Conservation (phyloP, 2,329 filamentous ascomycete species). For the Paecilomyces niveus region DNA sequence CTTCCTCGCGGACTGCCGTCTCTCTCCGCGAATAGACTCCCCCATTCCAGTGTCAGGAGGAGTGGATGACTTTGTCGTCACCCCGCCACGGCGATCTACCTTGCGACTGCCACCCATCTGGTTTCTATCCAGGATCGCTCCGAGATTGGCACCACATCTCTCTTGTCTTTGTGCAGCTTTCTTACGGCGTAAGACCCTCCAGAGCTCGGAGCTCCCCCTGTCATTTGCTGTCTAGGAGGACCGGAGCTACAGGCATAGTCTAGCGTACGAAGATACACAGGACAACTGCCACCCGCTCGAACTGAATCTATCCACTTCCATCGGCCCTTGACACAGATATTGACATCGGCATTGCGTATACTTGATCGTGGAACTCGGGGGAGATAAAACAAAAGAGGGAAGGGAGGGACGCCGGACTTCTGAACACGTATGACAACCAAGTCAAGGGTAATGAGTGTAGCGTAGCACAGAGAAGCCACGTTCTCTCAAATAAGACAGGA, state of each 20-base stretch:
- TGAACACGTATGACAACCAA: background rate
- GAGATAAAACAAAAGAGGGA: background rate
- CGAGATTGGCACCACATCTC: background rate
- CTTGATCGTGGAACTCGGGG: background rate
- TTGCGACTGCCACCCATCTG: background rate
- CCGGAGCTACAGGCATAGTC: background rate
- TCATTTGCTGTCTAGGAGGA: background rate
- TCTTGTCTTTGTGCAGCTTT: background rate
- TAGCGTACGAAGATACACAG: background rate
- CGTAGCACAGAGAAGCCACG: background rate
- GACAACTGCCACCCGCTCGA: background rate
- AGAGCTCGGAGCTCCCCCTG: background rate
- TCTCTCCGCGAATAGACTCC: background rate
- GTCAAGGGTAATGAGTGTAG: background rate
- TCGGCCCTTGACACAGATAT: too few relatives aligned
- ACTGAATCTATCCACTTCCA: background rate
- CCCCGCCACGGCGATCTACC: slow-evolving; percentile 2
- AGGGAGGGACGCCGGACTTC: background rate
- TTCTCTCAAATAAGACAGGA: background rate
- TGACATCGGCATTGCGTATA: background rate
- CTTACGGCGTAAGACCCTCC: background rate
- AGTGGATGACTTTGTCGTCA: slow-evolving; percentile 1
- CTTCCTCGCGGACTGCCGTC: background rate
- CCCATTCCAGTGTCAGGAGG: background rate
- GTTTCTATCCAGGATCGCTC: background rate